Evolutionary conservation across 2,329 filamentous ascomycete species (phyloP).

Genomic region (Nemania sp.): DNA sequence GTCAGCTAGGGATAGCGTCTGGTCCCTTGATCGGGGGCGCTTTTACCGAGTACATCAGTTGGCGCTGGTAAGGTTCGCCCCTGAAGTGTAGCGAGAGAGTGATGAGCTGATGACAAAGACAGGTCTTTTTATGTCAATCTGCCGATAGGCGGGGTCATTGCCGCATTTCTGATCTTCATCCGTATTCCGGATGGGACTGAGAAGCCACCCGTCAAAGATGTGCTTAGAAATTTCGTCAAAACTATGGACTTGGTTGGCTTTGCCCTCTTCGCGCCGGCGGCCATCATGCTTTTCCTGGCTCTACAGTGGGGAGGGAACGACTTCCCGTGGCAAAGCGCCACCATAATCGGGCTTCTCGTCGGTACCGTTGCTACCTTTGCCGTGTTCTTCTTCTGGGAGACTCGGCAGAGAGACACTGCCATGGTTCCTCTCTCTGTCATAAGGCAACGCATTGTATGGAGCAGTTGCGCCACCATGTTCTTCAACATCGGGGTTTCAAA

Average conservation of each 20-base stretch:
- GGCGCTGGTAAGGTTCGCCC: conserved; percentile 28
- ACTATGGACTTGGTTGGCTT: conserved; percentile 40
- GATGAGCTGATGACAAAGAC: neutral
- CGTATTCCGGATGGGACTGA: conserved; percentile 12
- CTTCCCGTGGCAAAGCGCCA: conserved; percentile 44
- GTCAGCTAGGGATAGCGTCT: neutral
- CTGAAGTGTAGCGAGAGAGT: neutral
- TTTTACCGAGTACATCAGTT: conserved; percentile 29
- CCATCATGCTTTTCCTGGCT: conserved; percentile 51
- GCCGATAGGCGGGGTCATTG: conserved; percentile 29
- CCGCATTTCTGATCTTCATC: conserved; percentile 29
- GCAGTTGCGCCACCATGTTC: conserved; percentile 28
- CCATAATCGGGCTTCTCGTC: conserved; percentile 46
- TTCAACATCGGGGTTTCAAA: conserved; percentile 29
- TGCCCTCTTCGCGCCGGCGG: conserved; percentile 37
- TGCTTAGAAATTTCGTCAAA: neutral
- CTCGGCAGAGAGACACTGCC: conserved; percentile 46
- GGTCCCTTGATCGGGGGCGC: conserved; percentile 33
- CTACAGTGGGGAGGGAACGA: conserved; percentile 49
- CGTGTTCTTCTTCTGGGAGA: conserved; percentile 43
- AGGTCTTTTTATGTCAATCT: conserved; percentile 31
- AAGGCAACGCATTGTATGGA: conserved; percentile 19
- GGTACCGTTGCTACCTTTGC: conserved; percentile 38
- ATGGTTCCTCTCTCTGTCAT: conserved; percentile 40
- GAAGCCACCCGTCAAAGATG: neutral